Evolutionary conservation across 768 basidiomycete genomes (phyloP).

Genomic region (Hericium erinaceus): DNA sequence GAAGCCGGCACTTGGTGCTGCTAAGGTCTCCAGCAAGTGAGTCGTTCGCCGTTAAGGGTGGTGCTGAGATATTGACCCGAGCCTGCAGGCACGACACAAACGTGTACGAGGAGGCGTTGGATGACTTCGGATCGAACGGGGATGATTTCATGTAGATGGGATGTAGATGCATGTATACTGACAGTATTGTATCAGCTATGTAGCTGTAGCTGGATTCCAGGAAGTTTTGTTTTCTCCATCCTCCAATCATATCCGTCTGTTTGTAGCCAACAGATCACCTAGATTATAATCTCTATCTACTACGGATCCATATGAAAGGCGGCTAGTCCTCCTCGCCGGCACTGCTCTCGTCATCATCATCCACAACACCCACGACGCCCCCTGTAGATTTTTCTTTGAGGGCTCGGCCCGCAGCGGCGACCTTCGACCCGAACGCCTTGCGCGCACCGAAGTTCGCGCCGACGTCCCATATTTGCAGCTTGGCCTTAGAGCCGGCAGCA

Average conservation of each 20-base stretch:
- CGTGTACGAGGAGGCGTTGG: conserved; percentile 81
- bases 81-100: conserved; percentile 61
- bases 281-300: conserved; percentile 5
- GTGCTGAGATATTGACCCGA: conserved; percentile 4
- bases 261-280: conserved; percentile 3
- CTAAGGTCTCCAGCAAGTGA: conserved; percentile 58
- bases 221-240: not conserved
- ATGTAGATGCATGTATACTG: conserved; percentile 50
- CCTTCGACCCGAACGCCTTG: conserved; percentile 73
- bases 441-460: conserved; percentile 75
- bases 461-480: conserved; percentile 93
- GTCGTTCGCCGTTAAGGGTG: conserved; percentile 14
- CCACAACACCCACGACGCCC: conserved; percentile 60
- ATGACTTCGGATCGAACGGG: conserved; percentile 68
- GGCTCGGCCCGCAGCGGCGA: conserved; percentile 60
- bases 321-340: too few relatives aligned
- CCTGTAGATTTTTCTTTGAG: conserved; percentile 57
- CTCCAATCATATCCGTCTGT: not conserved
- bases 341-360: conserved; percentile 37
- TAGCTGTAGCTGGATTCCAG: not conserved
- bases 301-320: not conserved
- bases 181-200: conserved; percentile 1
- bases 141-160: conserved; percentile 85
- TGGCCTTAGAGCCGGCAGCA: conserved; percentile 90
- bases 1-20: conserved; percentile 71